phyloP scores from a whole-genome alignment of 2,329 filamentous ascomycete species.

The Xylariaceae sp. region DNA sequence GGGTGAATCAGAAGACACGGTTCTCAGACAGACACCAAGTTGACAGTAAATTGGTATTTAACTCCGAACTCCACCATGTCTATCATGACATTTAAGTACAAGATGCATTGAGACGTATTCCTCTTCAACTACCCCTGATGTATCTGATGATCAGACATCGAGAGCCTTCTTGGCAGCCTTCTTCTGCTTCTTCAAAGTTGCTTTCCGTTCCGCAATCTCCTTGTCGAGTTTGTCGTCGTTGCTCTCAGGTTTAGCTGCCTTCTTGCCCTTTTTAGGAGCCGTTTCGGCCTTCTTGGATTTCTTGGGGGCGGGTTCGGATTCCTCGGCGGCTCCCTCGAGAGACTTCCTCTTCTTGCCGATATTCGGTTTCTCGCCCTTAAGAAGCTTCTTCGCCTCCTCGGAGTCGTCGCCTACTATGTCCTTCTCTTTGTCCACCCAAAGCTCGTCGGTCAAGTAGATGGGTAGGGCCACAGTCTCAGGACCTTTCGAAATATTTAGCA shows the following conservation, averaged over 20 bases:
- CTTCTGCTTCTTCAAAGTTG: slow-evolving; percentile 57
- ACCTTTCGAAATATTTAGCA: slow-evolving; percentile 37
- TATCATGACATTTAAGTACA: neutral
- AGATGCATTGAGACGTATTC: neutral
- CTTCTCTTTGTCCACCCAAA: slow-evolving; percentile 77
- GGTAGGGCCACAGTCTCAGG: slow-evolving; percentile 83
- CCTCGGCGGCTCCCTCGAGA: slow-evolving; percentile 31
- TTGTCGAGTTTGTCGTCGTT: slow-evolving; percentile 53
- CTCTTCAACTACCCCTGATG: neutral
- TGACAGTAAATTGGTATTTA: neutral
- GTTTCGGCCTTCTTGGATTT: slow-evolving; percentile 41
- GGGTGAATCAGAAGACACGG: neutral
- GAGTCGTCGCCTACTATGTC: slow-evolving; percentile 60
- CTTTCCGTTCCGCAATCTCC: slow-evolving; percentile 58
- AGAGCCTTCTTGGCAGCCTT: slow-evolving; percentile 50
- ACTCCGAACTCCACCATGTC: neutral
- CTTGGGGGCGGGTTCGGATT: slow-evolving; percentile 36
- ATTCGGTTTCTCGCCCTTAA: slow-evolving; percentile 45
- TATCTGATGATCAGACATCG: slow-evolving; percentile 35
- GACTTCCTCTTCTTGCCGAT: slow-evolving; percentile 63
- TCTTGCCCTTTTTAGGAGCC: neutral
- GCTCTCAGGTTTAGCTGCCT: slow-evolving; percentile 35
- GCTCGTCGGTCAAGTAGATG: slow-evolving; percentile 89
- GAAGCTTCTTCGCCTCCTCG: slow-evolving; percentile 41
- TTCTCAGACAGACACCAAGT: neutral